Evolutionary conservation across 768 basidiomycete genomes (phyloP), one percentile per base, ranked within the genome.

Genomic region (Botryobasidium botryosum): DNA sequence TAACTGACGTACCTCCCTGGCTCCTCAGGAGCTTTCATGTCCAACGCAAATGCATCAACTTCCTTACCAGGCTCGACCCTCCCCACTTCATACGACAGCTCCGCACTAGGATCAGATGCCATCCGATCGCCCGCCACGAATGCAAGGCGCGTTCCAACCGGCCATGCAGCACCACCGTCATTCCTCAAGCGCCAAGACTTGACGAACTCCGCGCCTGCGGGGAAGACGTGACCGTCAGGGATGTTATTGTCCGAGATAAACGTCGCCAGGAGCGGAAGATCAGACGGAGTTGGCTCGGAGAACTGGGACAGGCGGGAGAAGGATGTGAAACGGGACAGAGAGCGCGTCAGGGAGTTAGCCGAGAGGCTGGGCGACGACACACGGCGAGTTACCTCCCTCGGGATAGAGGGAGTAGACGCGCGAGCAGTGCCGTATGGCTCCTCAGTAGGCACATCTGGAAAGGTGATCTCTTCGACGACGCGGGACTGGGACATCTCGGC

Each of bases 191-290:
- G 65, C 85, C 85, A 90, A 18, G 74, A 74, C 61, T 87, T 88
- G 45, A 85, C 71, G 53, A 88, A 90, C 56, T 82, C 81, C 0
- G 81, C 82, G 27, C 85, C 85, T 5, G 82, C 75, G 25, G 82
- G 81, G 56, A 87, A 79, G 20, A 66, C 60, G 52, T 84, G 80
- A 1, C 83, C 84, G 52, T 80, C 77, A 3, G 71, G 64, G 40
- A 83, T 76, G 27, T 80, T 85, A 32, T 75, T 66, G 55, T 86
- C 79, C 28, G 66, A 65, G 5, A 85, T 48, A 49, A 77, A 77
- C 4, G 62, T 62, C 3, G 80, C 79, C 35, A 6, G 29, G 20
- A 28, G 52, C 32, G 35, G 40, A 46, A 7, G 53, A 51, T 26
- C 50, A 56, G 31, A 48, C 53, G 26, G 38, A 48, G 50, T 26